A percentile compares a stretch with the other conserved stretches of the same genome.
Conservation (phyloP, 805 yeast genomes). For the Saturnispora quitensis region DNA sequence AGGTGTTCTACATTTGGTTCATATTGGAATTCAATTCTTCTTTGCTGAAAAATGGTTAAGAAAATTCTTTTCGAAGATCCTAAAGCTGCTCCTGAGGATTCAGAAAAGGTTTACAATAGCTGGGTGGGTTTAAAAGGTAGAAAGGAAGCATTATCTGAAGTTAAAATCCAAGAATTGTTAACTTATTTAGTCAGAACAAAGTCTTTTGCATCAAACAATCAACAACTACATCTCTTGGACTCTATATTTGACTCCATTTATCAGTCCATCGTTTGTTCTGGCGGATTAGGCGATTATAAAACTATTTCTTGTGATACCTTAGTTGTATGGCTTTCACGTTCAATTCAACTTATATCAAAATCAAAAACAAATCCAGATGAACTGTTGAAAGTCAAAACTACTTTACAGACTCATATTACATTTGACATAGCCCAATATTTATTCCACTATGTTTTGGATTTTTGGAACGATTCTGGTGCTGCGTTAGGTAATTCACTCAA, state of each 20-base stretch:
- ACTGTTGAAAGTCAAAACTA: background rate
- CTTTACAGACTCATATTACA: constrained; percentile 9
- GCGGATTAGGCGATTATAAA: constrained; percentile 31
- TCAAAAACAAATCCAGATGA: background rate
- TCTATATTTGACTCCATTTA: constrained; percentile 20
- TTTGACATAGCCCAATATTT: constrained; percentile 25
- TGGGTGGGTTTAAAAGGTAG: background rate
- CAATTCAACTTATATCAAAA: constrained; percentile 30
- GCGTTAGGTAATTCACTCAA: constrained; percentile 62
- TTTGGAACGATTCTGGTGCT: constrained; percentile 63
- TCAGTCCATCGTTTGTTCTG: constrained; percentile 23
- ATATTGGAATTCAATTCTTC: background rate
- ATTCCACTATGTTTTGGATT: constrained; percentile 51
- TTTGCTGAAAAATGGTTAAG: constrained; percentile 3
- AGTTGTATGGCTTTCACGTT: constrained; percentile 55
- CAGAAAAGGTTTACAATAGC: background rate
- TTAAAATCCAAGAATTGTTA: background rate
- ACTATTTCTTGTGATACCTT: constrained; percentile 49
- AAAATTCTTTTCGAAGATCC: constrained; percentile 1
- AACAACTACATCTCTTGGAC: background rate
- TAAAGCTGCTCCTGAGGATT: background rate
- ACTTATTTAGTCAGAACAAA: constrained; percentile 5
- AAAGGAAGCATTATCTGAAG: background rate
- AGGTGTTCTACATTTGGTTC: background rate
- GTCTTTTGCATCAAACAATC: constrained; percentile 3